These are phyloP conservation scores for Pichia sp. DNA, from an alignment of 1,139 yeast species.

Conservation along the genomic window DNA sequence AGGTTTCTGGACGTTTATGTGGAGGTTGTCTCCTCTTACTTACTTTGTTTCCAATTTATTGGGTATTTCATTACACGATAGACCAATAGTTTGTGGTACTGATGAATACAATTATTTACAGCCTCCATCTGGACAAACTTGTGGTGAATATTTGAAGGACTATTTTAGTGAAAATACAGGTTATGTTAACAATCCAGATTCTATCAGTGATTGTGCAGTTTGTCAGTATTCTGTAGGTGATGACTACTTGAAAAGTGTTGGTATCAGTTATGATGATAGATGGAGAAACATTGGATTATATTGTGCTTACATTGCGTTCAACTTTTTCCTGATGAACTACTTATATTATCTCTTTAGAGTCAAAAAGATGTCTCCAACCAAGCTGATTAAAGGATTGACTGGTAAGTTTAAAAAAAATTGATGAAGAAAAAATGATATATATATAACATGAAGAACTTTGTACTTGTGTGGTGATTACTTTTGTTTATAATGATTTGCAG, in stretches of 20 bases:
- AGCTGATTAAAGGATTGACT: no score
- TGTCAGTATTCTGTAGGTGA: conserved; percentile 50
- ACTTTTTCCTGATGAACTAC: conserved; percentile 21
- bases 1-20: conserved; percentile 65
- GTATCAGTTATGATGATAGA: conserved; percentile 36
- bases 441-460: no score
- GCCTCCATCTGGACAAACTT: conserved; percentile 50
- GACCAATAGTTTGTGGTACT: conserved; percentile 41
- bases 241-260: conserved; percentile 38
- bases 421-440: no score
- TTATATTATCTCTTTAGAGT: conserved; percentile 13
- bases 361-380: not conserved
- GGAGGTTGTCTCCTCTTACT: conserved; percentile 60
- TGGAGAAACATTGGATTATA: conserved; percentile 65
- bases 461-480: no score
- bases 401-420: no score
- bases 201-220: conserved; percentile 46
- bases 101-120: conserved; percentile 41
- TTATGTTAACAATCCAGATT: conserved; percentile 41
- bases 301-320: conserved; percentile 51
- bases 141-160: conserved; percentile 40
- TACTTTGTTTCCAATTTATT: conserved; percentile 53
- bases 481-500: no score
- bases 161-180: conserved; percentile 37
- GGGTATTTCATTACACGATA: conserved; percentile 40